Percentiles rank a stretch among this genome's conserved stretches.
phyloP scores from a whole-genome alignment of 164 flowering plant genomes.

The Kalanchoe fedtschenkoi region DNA sequence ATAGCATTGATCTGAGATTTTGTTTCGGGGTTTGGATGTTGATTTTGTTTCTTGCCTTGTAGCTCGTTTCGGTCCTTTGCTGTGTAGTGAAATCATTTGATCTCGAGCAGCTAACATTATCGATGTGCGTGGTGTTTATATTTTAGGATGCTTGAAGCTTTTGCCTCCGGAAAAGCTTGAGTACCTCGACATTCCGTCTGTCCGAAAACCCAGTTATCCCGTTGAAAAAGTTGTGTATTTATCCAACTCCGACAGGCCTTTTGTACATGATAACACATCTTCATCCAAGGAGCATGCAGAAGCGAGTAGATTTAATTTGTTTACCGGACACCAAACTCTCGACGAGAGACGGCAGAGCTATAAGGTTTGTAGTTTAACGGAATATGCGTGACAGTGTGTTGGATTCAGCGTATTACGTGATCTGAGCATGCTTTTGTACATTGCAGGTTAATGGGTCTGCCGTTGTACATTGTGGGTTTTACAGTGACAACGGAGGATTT shows the following conservation, averaged over 20 bases:
- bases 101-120: not conserved
- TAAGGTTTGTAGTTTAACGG: constrained; percentile 36
- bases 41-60: not conserved
- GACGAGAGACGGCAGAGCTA: constrained; percentile 62
- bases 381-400: not conserved
- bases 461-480: constrained; percentile 86
- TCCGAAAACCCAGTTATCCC: constrained; percentile 19
- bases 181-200: constrained; percentile 44
- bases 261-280: constrained; percentile 16
- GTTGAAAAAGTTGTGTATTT: constrained; percentile 48
- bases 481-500: constrained; percentile 82
- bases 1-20: not conserved
- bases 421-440: not conserved
- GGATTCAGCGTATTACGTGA: not conserved
- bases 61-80: not conserved
- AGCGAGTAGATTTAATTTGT: constrained; percentile 54
- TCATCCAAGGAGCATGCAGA: constrained; percentile 18
- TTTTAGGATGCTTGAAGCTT: constrained; percentile 76
- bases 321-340: constrained; percentile 74
- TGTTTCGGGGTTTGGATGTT: not conserved
- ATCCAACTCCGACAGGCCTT: constrained; percentile 26
- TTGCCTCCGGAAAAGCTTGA: constrained; percentile 66
- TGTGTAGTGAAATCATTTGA: not conserved
- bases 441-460: constrained; percentile 63
- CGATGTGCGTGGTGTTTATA: not conserved